These are phyloP conservation scores for Cyberlindnera maclurae DNA, from an alignment of 805 yeast species.

Conservation along the genomic window DNA sequence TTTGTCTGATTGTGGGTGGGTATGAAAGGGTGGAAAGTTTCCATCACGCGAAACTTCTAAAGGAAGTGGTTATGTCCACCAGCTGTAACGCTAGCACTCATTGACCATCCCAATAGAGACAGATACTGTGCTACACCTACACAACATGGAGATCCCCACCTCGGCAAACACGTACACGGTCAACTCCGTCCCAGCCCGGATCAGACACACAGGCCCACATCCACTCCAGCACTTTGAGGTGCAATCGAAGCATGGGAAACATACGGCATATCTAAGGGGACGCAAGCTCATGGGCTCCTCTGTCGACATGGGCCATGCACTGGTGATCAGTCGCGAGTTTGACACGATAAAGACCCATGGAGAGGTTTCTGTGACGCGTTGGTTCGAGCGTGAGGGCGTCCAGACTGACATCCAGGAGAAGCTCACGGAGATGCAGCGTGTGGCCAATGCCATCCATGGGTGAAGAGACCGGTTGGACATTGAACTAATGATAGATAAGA, in stretches of 20 bases:
- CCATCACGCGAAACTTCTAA: not conserved
- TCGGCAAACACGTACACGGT: slow-evolving; percentile 4
- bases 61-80: not conserved
- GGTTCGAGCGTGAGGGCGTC: slow-evolving; percentile 35
- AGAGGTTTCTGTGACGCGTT: slow-evolving; percentile 11
- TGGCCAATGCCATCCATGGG: slow-evolving; percentile 20
- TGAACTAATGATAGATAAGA: too few species aligned
- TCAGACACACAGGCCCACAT: slow-evolving; percentile 14
- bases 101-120: too few species aligned
- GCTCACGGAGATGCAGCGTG: slow-evolving; percentile 23
- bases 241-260: not conserved
- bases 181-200: slow-evolving; percentile 13
- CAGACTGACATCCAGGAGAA: slow-evolving; percentile 20
- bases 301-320: slow-evolving; percentile 9
- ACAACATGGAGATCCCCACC: not conserved
- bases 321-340: slow-evolving; percentile 17
- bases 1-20: not conserved
- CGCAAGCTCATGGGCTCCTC: slow-evolving; percentile 26
- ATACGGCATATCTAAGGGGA: slow-evolving; percentile 28
- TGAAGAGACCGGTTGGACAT: too few species aligned
- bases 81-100: too few species aligned
- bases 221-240: slow-evolving; percentile 5
- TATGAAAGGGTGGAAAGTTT: not conserved
- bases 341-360: slow-evolving; percentile 17
- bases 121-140: too few species aligned